Evolutionary conservation across 1,284 basidiomycete species (phyloP), one percentile per base, ranked within the genome.

Genomic region (Sphaerobolus stellatus): DNA sequence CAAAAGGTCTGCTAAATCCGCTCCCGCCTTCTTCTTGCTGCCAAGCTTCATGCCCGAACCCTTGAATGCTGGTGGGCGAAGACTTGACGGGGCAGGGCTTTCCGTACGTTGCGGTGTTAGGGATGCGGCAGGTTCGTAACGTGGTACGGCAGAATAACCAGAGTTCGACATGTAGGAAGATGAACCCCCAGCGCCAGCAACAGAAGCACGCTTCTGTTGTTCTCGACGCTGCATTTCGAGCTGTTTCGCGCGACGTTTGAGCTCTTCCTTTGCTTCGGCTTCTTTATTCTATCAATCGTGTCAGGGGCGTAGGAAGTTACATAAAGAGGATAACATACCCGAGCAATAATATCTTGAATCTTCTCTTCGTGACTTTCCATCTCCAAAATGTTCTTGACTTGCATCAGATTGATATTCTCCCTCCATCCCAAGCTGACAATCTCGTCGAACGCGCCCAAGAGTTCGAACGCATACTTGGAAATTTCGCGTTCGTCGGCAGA

Each of bases 321-420:
- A 50, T 27, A 14, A 13, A 22, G n/a, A 16, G 5, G 9, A 40
- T 30, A 25, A 73, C 86, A 57, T 66, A 93, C 92, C 69, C 90
- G 80, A 20, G 94, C 92, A 64, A 99, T 99, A 70, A 99, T 99
- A 66, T 99, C 97, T 69, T 99, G 95, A 60, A 99, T 98, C 78
- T 98, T 98, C 76, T 99, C 97, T 71, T 99, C 97, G 73, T 99
- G 97, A 72, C 89, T 93, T 76, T 99, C 97, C 88, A 98, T 98
- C 78, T 98, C 97, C 62, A 99, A 75, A 36, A 97, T 86, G 65
- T 81, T 96, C 62, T 92, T 79, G 44, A 99, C 92, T 71, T 98
- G 95, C 70, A 90, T 84, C 47, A 99, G 73, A 66, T 90, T 94
- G 51, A 98, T 90, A 59, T 92, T 89, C 73, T 99, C 97, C 66